Evolutionary conservation across 2,329 filamentous ascomycete genomes (phyloP), one percentile per base, ranked within the genome.

Genomic region (Xylariaceae sp.): DNA sequence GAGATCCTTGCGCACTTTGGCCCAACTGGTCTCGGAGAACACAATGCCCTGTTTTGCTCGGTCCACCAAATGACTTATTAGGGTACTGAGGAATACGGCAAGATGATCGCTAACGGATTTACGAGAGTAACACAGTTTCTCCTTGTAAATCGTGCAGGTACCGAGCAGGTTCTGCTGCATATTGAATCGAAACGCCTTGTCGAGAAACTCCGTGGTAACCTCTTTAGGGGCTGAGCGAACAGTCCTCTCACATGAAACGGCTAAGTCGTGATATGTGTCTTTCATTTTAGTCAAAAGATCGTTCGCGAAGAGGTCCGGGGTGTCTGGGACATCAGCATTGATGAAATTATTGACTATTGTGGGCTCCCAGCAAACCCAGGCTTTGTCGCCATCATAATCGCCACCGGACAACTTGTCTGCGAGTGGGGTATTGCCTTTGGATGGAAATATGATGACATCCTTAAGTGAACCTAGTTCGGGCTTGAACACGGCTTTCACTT

Each of bases 371-470:
- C 86, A 90, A 0, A 90, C 71, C 87, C 88, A 92, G 5, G 88
- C 82, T n/a, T 73, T 78, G 56, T 94, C 89, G 0, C 89, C 89
- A 58, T 93, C 89, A 56, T 91, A 93, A 62, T 93, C 89, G 0
- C 89, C 89, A 0, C 89, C 89, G 1, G 88, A 89, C 0, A 93
- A 73, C 60, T 86, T 84, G 9, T 83, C 80, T 0, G 88, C 89
- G 0, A 91, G 75, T 0, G 88, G 81, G 1, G 70, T 72, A 22
- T 77, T 64, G 0, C 88, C 88, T 53, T 78, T 80, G 0, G 74
- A 75, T 0, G 89, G 77, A 59, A 97, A 97, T 0, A 97, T 79
- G 13, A 94, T 77, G 1, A 96, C 84, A 60, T 97, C 87, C 54
- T 87, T 87, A 0, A 96, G 69, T 2, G 82, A 80, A 3, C 84